Conservation (phyloP, 2,329 filamentous ascomycete genomes). For the Chrysoporthe cubensis region DNA sequence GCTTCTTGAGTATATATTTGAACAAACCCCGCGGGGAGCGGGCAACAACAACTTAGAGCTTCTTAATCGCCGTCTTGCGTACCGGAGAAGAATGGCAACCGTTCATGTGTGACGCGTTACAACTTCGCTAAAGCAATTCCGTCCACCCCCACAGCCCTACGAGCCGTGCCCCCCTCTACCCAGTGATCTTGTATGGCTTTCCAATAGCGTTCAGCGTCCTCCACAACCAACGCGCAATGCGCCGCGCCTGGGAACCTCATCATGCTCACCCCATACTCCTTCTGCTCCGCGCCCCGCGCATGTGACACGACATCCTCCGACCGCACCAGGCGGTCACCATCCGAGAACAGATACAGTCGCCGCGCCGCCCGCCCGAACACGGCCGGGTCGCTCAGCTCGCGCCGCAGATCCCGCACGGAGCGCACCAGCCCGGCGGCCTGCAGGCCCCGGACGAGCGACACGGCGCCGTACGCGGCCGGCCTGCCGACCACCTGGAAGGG, state of each 20-base stretch:
- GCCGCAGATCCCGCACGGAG: not conserved
- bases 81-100: not conserved
- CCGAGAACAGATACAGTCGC: not conserved
- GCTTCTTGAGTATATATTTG: conserved; percentile 19
- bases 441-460: not conserved
- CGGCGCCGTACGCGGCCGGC: not conserved
- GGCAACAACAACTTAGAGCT: not conserved
- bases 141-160: too few relatives aligned
- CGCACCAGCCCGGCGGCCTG: not conserved
- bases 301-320: not conserved
- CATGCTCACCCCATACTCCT: too few relatives aligned
- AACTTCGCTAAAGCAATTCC: too few relatives aligned
- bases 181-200: too few relatives aligned
- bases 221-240: too few relatives aligned
- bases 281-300: not conserved
- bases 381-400: not conserved
- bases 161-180: too few relatives aligned
- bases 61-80: not conserved
- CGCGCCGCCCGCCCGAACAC: not conserved
- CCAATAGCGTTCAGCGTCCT: too few relatives aligned
- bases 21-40: not conserved
- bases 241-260: too few relatives aligned
- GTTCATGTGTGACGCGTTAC: not conserved
- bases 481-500: not conserved
- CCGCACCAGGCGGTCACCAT: not conserved